Evolutionary conservation across 2,329 filamentous ascomycete species (phyloP).

Genomic region (Trichoderma atroviride): DNA sequence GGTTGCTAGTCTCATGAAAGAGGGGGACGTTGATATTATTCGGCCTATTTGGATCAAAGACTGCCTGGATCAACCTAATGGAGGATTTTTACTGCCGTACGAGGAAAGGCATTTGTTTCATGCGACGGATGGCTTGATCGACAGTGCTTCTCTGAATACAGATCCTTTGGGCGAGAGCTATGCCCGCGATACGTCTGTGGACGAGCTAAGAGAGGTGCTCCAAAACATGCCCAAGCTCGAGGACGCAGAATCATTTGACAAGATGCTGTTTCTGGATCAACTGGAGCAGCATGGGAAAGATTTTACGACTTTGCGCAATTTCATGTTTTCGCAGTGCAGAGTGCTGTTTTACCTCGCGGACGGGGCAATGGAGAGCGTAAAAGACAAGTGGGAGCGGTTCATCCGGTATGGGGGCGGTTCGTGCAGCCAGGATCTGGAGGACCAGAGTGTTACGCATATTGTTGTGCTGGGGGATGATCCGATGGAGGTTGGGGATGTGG

Average conservation of each 20-base stretch:
- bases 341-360: slow-evolving; percentile 45
- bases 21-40: slow-evolving; percentile 70
- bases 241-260: slow-evolving; percentile 46
- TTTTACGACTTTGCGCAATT: slow-evolving; percentile 52
- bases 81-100: slow-evolving; percentile 64
- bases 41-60: slow-evolving; percentile 82
- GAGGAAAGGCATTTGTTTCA: slow-evolving; percentile 72
- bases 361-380: slow-evolving; percentile 38
- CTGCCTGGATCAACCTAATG: slow-evolving; percentile 64
- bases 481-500: slow-evolving; percentile 41
- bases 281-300: slow-evolving; percentile 60
- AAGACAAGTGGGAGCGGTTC: slow-evolving; percentile 55
- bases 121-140: slow-evolving; percentile 58
- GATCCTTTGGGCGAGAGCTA: slow-evolving; percentile 86
- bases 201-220: slow-evolving; percentile 62
- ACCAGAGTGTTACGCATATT: slow-evolving; percentile 69
- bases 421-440: slow-evolving; percentile 54
- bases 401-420: slow-evolving; percentile 70
- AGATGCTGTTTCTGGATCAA: slow-evolving; percentile 53
- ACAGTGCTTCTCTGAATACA: slow-evolving; percentile 61
- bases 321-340: slow-evolving; percentile 54
- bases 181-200: slow-evolving; percentile 65
- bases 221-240: slow-evolving; percentile 55
- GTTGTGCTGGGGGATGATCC: slow-evolving; percentile 54
- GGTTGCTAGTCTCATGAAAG: slow-evolving; percentile 79